Conservation (phyloP, 2,329 filamentous ascomycete species). For the Capronia coronata region DNA sequence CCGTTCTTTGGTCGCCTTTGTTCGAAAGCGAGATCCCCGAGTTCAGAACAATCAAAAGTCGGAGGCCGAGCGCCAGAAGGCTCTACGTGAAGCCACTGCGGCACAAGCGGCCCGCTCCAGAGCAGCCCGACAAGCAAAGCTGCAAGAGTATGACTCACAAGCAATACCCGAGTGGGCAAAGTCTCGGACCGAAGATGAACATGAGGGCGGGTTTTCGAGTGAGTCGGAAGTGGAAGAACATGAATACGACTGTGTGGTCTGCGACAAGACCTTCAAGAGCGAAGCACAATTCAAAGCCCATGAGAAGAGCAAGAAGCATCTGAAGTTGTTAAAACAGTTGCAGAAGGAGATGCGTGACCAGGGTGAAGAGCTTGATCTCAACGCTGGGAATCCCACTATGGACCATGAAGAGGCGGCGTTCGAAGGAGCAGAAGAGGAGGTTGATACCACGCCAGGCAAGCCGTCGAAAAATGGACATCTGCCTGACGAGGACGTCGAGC, state of each 20-base stretch:
- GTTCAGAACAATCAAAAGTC: slow-evolving; percentile 71
- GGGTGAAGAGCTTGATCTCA: slow-evolving; percentile 46
- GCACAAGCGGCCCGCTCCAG: slow-evolving; percentile 79
- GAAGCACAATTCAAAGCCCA: slow-evolving; percentile 87
- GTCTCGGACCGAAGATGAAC: slow-evolving; percentile 42
- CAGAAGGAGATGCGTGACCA: slow-evolving; percentile 78
- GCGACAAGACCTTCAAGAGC: slow-evolving; percentile 69
- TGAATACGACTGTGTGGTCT: slow-evolving; percentile 57
- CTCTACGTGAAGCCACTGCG: slow-evolving; percentile 67
- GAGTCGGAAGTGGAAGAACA: slow-evolving; percentile 47
- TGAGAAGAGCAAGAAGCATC: slow-evolving; percentile 93
- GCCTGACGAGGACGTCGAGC: slow-evolving; percentile 22
- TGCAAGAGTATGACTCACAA: slow-evolving; percentile 46
- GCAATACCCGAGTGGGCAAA: slow-evolving; percentile 68
- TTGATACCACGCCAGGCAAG: not conserved
- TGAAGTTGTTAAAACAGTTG: slow-evolving; percentile 75
- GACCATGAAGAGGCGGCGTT: slow-evolving; percentile 4
- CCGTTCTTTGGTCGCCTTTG: slow-evolving; percentile 75
- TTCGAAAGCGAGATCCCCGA: slow-evolving; percentile 83
- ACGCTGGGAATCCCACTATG: slow-evolving; percentile 4
- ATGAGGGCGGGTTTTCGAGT: slow-evolving; percentile 42
- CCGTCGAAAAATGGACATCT: not conserved
- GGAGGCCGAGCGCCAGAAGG: slow-evolving; percentile 72
- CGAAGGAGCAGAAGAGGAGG: slow-evolving; percentile 20
- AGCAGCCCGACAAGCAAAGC: slow-evolving; percentile 64